Conservation (phyloP, 108 stramenopile species). For the Mayamaea pseudoterrestris region DNA sequence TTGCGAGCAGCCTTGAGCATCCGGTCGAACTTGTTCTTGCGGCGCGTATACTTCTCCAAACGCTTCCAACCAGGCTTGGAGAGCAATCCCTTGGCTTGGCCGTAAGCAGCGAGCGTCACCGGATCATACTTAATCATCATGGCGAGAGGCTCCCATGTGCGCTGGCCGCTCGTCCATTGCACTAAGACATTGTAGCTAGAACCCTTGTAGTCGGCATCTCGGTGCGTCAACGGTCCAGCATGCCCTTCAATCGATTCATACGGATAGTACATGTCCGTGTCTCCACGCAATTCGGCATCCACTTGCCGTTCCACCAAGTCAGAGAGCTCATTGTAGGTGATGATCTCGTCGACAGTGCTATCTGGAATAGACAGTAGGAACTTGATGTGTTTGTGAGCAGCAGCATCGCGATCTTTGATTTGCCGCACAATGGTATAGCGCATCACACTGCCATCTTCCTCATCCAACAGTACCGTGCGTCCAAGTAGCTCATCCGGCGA, state of each 20-base stretch:
- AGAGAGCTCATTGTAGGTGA: constrained; percentile 5
- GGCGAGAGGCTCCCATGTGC: constrained; percentile 17
- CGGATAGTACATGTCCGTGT: neutral
- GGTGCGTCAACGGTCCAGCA: constrained; percentile 9
- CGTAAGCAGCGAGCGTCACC: constrained; percentile 24
- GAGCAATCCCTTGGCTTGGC: constrained; percentile 15
- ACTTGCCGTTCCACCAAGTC: constrained; percentile 5
- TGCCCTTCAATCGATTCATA: constrained; percentile 7
- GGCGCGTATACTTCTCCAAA: constrained; percentile 8
- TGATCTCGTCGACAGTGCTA: constrained; percentile 5
- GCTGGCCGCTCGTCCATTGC: constrained; percentile 18
- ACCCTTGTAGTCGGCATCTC: constrained; percentile 12
- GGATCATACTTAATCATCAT: constrained; percentile 16
- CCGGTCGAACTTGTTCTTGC: constrained; percentile 2
- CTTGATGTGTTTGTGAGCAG: neutral
- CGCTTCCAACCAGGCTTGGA: constrained; percentile 27
- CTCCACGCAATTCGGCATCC: constrained; percentile 1
- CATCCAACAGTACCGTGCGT: too few species aligned
- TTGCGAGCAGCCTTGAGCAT: constrained; percentile 3
- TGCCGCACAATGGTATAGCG: neutral
- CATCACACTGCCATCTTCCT: too few species aligned
- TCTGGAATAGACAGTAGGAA: neutral
- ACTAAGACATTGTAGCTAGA: constrained; percentile 18
- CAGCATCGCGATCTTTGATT: constrained; percentile 1
- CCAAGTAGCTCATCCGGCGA: neutral